Evolutionary conservation across 1,284 basidiomycete species (phyloP).

Genomic region (Austroboletus niveus): DNA sequence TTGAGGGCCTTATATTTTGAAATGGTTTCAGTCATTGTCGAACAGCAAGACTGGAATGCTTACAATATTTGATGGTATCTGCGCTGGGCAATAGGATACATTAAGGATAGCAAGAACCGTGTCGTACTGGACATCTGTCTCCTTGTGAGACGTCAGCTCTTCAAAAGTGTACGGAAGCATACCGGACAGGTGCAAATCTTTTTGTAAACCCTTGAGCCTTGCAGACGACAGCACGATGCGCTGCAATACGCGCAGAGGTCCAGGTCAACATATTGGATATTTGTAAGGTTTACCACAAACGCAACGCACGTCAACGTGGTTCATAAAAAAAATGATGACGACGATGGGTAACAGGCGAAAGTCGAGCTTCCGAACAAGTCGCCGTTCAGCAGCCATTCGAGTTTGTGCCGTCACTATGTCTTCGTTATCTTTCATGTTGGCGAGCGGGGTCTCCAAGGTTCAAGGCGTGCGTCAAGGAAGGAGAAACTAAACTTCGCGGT

Average conservation of each 20-base stretch:
- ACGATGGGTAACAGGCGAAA: slow-evolving; percentile 59
- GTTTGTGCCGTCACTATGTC: neutral
- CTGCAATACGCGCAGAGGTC: slow-evolving; percentile 31
- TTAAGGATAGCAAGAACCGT: slow-evolving; percentile 61
- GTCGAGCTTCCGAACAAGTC: slow-evolving; percentile 55
- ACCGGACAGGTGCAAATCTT: slow-evolving; percentile 55
- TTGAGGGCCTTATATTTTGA: slow-evolving; percentile 43
- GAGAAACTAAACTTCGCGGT: no score
- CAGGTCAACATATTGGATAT: neutral
- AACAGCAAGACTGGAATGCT: slow-evolving; percentile 6
- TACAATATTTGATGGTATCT: slow-evolving; percentile 68
- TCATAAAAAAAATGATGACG: slow-evolving; percentile 64
- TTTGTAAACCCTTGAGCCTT: slow-evolving; percentile 56
- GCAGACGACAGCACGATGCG: slow-evolving; percentile 59
- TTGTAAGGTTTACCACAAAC: neutral
- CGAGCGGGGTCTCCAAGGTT: no score
- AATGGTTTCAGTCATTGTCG: neutral
- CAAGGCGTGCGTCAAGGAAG: no score
- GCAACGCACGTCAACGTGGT: slow-evolving; percentile 61
- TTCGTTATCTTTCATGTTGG: neutral
- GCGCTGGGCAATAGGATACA: slow-evolving; percentile 59
- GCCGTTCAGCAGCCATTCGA: slow-evolving; percentile 35
- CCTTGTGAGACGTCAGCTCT: neutral
- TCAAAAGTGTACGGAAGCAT: slow-evolving; percentile 12
- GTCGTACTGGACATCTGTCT: slow-evolving; percentile 58